phyloP scores from a whole-genome alignment of 2,329 filamentous ascomycete species.

The Talaromyces pinophilus region DNA sequence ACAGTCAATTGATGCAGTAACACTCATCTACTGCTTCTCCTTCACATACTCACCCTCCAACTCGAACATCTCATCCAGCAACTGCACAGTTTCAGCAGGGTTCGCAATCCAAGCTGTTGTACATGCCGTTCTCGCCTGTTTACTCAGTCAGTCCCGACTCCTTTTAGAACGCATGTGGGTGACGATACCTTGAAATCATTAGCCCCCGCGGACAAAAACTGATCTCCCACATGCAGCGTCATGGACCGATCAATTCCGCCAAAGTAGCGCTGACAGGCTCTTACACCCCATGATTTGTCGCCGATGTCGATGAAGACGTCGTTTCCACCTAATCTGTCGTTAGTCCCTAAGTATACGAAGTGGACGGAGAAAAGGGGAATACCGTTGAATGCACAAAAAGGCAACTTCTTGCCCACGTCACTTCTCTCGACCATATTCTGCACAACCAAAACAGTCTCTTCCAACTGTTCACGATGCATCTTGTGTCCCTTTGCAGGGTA shows the following conservation, averaged over 20 bases:
- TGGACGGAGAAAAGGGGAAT: slow-evolving; percentile 2
- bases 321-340: slow-evolving; percentile 63
- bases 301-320: slow-evolving; percentile 99
- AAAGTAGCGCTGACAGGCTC: slow-evolving; percentile 89
- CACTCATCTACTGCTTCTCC: neutral
- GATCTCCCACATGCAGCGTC: slow-evolving; percentile 91
- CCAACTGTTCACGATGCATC: slow-evolving; percentile 83
- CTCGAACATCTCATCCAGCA: slow-evolving; percentile 78
- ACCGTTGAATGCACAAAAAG: slow-evolving; percentile 96
- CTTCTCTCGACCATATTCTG: slow-evolving; percentile 89
- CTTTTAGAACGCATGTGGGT: neutral
- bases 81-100: slow-evolving; percentile 82
- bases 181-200: slow-evolving; percentile 84
- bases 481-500: slow-evolving; percentile 65
- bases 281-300: slow-evolving; percentile 94
- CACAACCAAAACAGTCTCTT: slow-evolving; percentile 92
- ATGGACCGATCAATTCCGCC: slow-evolving; percentile 71
- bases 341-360: neutral
- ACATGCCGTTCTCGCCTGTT: slow-evolving; percentile 74
- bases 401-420: slow-evolving; percentile 66
- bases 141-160: neutral
- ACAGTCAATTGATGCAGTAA: too few species aligned
- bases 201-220: slow-evolving; percentile 90
- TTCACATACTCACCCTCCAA: slow-evolving; percentile 39
- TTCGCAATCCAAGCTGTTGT: slow-evolving; percentile 98